phyloP scores from a whole-genome alignment of 2,329 filamentous ascomycete species.

The Nannizzia gypsea region DNA sequence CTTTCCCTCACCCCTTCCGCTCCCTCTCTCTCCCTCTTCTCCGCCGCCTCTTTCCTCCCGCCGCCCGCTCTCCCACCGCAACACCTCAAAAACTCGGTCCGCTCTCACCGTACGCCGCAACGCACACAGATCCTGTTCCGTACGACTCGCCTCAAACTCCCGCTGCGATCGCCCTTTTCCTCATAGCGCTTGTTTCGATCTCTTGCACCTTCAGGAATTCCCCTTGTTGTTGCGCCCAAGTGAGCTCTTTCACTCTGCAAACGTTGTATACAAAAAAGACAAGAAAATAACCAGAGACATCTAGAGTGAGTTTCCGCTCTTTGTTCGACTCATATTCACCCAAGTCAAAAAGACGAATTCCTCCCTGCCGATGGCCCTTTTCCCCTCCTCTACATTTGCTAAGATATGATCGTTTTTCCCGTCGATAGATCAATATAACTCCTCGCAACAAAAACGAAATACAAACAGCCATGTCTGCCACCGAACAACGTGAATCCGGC shows the following conservation, averaged over 20 bases:
- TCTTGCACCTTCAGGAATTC: background rate
- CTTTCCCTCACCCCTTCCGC: conserved; percentile 15
- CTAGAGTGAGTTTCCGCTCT: background rate
- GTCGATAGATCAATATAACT: background rate
- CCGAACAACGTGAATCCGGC: conserved; percentile 40
- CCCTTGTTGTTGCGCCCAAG: background rate
- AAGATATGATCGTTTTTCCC: background rate
- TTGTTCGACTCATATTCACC: background rate
- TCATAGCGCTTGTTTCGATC: conserved; percentile 10
- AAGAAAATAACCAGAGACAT: background rate
- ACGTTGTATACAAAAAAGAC: background rate
- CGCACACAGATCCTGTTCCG: conserved; percentile 17
- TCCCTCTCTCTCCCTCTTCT: conserved; percentile 17
- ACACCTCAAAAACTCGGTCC: conserved; percentile 10
- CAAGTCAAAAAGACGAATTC: background rate
- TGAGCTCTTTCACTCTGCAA: background rate
- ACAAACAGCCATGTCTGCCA: conserved; percentile 44
- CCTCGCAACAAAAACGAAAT: background rate
- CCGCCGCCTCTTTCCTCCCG: conserved; percentile 8
- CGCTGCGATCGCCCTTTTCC: conserved; percentile 18
- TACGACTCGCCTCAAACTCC: conserved; percentile 21
- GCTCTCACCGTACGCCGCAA: conserved; percentile 16
- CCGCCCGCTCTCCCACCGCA: conserved; percentile 7
- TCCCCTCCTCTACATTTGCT: background rate
- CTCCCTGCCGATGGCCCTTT: background rate